A percentile compares a stretch with the other conserved stretches of the same genome.
Conservation (phyloP, 108 stramenopile genomes). For the Cyclostephanos invisitatus region DNA sequence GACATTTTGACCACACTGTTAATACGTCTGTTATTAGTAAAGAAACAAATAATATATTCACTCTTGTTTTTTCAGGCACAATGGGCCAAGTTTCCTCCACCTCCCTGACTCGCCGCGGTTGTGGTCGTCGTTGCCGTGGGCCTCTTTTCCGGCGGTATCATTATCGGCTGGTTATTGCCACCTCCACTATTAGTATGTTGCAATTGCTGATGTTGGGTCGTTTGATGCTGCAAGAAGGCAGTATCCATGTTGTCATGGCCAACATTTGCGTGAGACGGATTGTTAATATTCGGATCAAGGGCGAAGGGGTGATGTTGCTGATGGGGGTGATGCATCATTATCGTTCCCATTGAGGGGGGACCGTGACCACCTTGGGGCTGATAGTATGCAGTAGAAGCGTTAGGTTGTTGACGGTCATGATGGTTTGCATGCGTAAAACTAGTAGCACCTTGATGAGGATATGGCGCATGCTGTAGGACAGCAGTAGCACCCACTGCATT, state of each 20-base stretch:
- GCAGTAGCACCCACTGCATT: background rate
- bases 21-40: no score
- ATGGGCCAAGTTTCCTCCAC: slow-evolving; percentile 56
- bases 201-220: slow-evolving; percentile 11
- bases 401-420: background rate
- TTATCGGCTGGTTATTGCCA: background rate
- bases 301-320: background rate
- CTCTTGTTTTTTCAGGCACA: slow-evolving; percentile 46
- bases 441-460: background rate
- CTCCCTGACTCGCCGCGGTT: slow-evolving; percentile 29
- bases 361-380: slow-evolving; percentile 4
- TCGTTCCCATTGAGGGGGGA: background rate
- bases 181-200: slow-evolving; percentile 15
- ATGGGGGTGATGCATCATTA: slow-evolving; percentile 1
- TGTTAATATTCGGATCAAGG: background rate
- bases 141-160: slow-evolving; percentile 1
- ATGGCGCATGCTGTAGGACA: background rate
- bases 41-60: no score
- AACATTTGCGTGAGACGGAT: background rate
- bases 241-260: background rate
- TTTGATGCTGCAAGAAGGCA: slow-evolving; percentile 8
- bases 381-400: background rate
- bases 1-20: no score
- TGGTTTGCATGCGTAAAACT: background rate
- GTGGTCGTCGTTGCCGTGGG: slow-evolving; percentile 11